Evolutionary conservation across 768 basidiomycete genomes (phyloP), one percentile per base, ranked within the genome.

Genomic region (Rhodotorula diobovata): DNA sequence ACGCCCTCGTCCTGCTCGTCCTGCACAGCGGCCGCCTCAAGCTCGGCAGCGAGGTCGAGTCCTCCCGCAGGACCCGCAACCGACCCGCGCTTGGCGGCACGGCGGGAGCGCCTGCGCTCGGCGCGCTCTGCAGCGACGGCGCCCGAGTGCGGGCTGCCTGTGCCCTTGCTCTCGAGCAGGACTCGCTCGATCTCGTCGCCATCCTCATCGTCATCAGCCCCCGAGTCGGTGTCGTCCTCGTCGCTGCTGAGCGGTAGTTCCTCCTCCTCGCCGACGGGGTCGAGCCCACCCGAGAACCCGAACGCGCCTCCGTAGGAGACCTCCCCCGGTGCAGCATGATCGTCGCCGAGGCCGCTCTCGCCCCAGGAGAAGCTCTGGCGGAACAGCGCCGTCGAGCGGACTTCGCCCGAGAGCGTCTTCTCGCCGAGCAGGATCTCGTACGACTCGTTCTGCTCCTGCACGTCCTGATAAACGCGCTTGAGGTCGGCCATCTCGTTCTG

Each of bases 391-490:
- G 58, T 59, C 7, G 60, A 63, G 15, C 46, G 50, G 0, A 71
- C 66, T 76, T 90, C 89, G 9, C 95, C 95, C 74, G 85, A 93
- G 55, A 98, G 81, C 0, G 96, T 97, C 82, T 86, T 88, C 82
- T 98, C 94, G 71, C 91, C 84, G 35, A 98, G 82, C 50, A 99
- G 85, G 72, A 94, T 91, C 85, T 95, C 92, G 82, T 93, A 99
- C 61, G 90, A 90, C 81, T 96, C 93, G 80, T 97, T 99, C 76
- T 98, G 94, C 80, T 98, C 93, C 81, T 78, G 72, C 21, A 82
- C 80, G 73, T 89, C 87, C 73, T 88, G 85, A 79, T 96, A 96
- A 71, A 93, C 89, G 65, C 90, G 83, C 81, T 93, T 91, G 63
- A 97, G 81, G 78, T 97, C 94, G 45, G 88, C 83, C 20, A 96